A percentile compares a stretch with the other conserved stretches of the same genome.
phyloP scores from a whole-genome alignment of 371 early-diverging fungal species.

The Mucor piriformis region DNA sequence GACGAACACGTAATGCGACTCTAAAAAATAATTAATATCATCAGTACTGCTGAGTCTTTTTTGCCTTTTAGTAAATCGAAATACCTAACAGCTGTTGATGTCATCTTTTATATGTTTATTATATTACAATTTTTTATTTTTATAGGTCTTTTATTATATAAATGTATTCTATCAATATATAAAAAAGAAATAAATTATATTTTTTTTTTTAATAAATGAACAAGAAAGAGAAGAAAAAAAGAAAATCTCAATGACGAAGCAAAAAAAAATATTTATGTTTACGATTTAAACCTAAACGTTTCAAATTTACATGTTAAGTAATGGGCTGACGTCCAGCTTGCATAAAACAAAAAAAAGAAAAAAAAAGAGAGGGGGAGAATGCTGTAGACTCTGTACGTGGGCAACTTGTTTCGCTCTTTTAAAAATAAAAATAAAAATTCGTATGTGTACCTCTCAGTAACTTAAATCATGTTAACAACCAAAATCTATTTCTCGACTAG shows the following conservation, averaged over 20 bases:
- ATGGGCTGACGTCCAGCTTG: conserved; percentile 12
- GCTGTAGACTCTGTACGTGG: conserved; percentile 3
- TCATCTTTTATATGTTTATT: conserved; percentile 10
- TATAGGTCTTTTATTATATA: conserved; percentile 1
- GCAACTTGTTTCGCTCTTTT: background rate
- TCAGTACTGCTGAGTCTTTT: background rate
- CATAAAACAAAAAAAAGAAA: background rate
- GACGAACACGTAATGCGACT: conserved; percentile 83
- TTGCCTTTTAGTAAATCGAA: conserved; percentile 2
- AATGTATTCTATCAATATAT: background rate
- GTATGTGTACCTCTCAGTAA: background rate
- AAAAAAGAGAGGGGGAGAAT: background rate
- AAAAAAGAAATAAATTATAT: background rate
- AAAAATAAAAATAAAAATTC: background rate
- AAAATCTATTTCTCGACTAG: background rate
- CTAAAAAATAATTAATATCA: conserved; percentile 33
- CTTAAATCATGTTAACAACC: background rate
- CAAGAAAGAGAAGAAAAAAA: conserved; percentile 1
- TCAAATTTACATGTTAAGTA: conserved; percentile 4
- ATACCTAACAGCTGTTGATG: conserved; percentile 46
- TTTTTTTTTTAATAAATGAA: background rate
- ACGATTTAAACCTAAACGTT: conserved; percentile 15
- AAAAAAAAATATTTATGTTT: conserved; percentile 2
- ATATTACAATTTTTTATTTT: background rate
- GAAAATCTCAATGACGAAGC: background rate